Evolutionary conservation across 176 grass and related monocot species (phyloP).

Genomic region (Guadua angustifolia): DNA sequence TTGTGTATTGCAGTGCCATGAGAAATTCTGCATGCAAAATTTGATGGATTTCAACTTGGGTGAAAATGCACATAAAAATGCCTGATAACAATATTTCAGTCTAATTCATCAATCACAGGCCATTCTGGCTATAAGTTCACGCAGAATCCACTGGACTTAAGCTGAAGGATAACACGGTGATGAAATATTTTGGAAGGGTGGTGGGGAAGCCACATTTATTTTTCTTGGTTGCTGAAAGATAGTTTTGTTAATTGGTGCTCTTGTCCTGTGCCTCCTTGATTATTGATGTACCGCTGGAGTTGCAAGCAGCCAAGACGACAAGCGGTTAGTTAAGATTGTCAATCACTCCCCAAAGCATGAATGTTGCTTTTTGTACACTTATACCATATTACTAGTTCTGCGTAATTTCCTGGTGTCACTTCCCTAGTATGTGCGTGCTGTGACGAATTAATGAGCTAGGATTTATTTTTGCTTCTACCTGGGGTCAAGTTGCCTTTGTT

Average conservation of each 20-base stretch:
- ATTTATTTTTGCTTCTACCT: constrained; percentile 29
- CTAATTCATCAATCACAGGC: background rate
- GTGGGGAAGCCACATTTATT: background rate
- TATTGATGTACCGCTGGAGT: constrained; percentile 13
- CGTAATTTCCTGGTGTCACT: constrained; percentile 16
- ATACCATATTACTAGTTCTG: background rate
- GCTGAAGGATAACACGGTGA: background rate
- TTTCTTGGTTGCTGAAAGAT: constrained; percentile 1
- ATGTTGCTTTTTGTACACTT: constrained; percentile 30
- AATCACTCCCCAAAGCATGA: constrained; percentile 24
- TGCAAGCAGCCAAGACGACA: background rate
- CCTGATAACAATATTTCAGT: background rate
- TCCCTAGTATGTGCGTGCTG: background rate
- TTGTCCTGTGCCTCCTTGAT: constrained; percentile 4
- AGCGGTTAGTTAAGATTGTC: background rate
- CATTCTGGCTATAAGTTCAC: background rate
- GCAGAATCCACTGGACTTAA: background rate
- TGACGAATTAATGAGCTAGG: constrained; percentile 1
- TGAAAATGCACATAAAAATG: background rate
- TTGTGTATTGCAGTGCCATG: background rate
- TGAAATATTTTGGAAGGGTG: background rate
- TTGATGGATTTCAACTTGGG: background rate
- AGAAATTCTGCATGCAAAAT: background rate
- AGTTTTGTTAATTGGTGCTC: background rate
- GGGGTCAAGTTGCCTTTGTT: constrained; percentile 16